Evolutionary conservation across 495 filamentous ascomycete species (phyloP), one percentile per base, ranked within the genome.

Genomic region (Venustampulla echinocandica): DNA sequence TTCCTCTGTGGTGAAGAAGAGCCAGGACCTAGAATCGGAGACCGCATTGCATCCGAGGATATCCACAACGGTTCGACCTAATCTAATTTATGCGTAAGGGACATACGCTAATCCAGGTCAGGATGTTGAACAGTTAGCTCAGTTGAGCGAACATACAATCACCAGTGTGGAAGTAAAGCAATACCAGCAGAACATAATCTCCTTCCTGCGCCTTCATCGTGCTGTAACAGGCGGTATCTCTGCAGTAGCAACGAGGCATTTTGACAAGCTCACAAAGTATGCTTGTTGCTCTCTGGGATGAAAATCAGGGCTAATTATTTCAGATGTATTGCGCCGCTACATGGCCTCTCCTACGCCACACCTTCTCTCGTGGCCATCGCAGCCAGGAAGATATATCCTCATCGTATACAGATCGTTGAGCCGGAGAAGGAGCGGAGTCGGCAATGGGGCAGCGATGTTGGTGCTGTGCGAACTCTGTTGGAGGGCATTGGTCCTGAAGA

Each of bases 371-470:
- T 94, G 10, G 76, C 70, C 15, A 68, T 99, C 39, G 93, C 92
- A 2, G 79, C 80, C n/a, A 78, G 75, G 47, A 99, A 97, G 67
- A 77, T 94, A 10, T 97, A 93, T 55, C 74, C 80, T 20, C 93
- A 98, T 61, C 78, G 86, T 19, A 75, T 98, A n/a, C 58, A 71
- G 2, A 69, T 95, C 7, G 71, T 77, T 1, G 67, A 59, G 1
- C 73, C 85, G 0, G 80, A 82, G 49, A 72, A 75, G 44, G 92
- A 99, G 65, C 66, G 89, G 33, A 96, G 89, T 58, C 71, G 94
- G 66, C 87, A 94, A 60, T 99, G 92, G 75, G 92, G 92, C 3
- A 95, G 90, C 61, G 80, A 93, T 43, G 28, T 81, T 2, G 67
- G 64, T 19, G 84, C 84, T 9, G 76, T 95, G 1, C 69, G 72